Evolutionary conservation across 2,329 filamentous ascomycete species (phyloP).

Genomic region (Phaeosphaeriaceae sp.): DNA sequence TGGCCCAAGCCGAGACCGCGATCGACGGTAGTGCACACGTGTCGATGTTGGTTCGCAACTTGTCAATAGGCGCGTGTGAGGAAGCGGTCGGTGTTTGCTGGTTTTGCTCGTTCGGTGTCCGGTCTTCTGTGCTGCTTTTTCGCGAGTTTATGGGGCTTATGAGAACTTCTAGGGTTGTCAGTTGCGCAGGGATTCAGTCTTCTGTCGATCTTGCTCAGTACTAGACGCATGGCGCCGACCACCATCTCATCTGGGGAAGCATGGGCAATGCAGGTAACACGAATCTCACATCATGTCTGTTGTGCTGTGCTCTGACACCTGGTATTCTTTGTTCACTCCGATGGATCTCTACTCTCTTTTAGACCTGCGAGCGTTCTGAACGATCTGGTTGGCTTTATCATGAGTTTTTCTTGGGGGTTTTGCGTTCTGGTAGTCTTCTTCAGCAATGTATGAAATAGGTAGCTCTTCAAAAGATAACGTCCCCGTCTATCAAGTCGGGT

Average conservation of each 20-base stretch:
- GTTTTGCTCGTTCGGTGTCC: constrained; percentile 46
- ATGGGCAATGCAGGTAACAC: constrained; percentile 31
- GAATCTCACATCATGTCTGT: constrained; percentile 44
- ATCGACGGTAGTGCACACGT: constrained; percentile 17
- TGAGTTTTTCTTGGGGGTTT: constrained; percentile 27
- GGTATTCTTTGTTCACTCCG: constrained; percentile 24
- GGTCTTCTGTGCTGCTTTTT: constrained; percentile 35
- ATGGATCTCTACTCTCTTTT: constrained; percentile 33
- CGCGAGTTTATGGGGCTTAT: constrained; percentile 31
- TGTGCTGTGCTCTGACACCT: constrained; percentile 33
- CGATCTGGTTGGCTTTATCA: constrained; percentile 21
- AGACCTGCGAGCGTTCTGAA: constrained; percentile 24
- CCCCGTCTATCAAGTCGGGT: constrained; percentile 24
- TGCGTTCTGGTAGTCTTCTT: constrained; percentile 26
- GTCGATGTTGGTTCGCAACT: constrained; percentile 27
- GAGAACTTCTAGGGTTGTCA: constrained; percentile 33
- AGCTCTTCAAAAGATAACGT: constrained; percentile 36
- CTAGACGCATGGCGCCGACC: constrained; percentile 23
- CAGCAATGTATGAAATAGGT: constrained; percentile 45
- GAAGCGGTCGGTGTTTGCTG: constrained; percentile 36
- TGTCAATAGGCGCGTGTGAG: constrained; percentile 42
- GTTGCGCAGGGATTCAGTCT: constrained; percentile 19
- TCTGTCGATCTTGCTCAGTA: constrained; percentile 26
- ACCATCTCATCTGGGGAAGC: constrained; percentile 26
- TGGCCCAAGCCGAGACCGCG: constrained; percentile 43